Evolutionary conservation across 2,329 filamentous ascomycete species (phyloP).

Genomic region (Pseudogymnoascus sp.): DNA sequence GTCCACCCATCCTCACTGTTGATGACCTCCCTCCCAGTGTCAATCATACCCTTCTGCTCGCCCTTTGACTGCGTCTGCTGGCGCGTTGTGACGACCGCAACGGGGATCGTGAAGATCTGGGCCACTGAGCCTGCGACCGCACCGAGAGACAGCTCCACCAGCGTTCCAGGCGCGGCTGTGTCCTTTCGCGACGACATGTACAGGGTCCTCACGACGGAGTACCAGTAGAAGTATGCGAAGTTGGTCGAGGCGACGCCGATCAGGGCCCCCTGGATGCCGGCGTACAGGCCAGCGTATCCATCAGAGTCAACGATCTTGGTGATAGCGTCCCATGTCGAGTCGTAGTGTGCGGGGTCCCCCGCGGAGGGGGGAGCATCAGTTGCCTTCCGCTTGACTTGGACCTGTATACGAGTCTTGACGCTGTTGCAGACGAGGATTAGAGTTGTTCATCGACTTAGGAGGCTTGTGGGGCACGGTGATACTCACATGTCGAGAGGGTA

Average conservation of each 20-base stretch:
- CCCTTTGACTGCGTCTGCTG: slow-evolving; percentile 86
- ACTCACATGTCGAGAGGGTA: slow-evolving; percentile 95
- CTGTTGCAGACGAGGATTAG: slow-evolving; percentile 40
- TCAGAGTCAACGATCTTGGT: slow-evolving; percentile 76
- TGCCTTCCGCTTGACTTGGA: slow-evolving; percentile 69
- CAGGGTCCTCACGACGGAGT: slow-evolving; percentile 75
- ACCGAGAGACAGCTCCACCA: slow-evolving; percentile 75
- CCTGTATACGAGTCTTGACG: slow-evolving; percentile 92
- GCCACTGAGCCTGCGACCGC: slow-evolving; percentile 85
- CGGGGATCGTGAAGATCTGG: slow-evolving; percentile 92
- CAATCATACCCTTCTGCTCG: slow-evolving; percentile 79
- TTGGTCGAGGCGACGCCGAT: slow-evolving; percentile 94
- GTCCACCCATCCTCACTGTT: slow-evolving; percentile 82
- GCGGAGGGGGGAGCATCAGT: slow-evolving; percentile 39
- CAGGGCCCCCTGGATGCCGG: slow-evolving; percentile 78
- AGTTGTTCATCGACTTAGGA: neutral
- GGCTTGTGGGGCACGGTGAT: neutral
- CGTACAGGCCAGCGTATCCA: slow-evolving; percentile 76
- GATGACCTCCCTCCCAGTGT: slow-evolving; percentile 83
- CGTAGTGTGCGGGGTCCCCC: slow-evolving; percentile 64
- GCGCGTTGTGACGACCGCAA: slow-evolving; percentile 89
- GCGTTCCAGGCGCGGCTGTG: slow-evolving; percentile 64
- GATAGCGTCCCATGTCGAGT: slow-evolving; percentile 82
- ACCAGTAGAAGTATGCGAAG: slow-evolving; percentile 99
- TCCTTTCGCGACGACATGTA: slow-evolving; percentile 61